A percentile compares a stretch with the other conserved stretches of the same genome.
These are phyloP conservation scores for Citrullus colocynthis DNA, from an alignment of 306 rosid genomes.

Conservation along the genomic window DNA sequence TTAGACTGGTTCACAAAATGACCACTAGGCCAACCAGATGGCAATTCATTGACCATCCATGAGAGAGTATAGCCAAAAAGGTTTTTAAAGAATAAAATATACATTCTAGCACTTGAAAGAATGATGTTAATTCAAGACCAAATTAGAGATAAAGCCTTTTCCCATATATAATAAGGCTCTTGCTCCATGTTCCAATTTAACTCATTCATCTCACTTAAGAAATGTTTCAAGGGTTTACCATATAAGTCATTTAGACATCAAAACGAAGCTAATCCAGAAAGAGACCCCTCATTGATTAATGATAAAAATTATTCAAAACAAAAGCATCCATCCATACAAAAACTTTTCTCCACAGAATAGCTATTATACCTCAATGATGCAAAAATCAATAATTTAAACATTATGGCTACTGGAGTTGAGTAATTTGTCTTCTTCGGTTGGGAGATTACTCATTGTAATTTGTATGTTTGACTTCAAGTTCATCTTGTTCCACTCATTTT, in stretches of 20 bases:
- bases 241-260: neutral
- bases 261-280: neutral
- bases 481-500: conserved; percentile 82
- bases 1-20: no score
- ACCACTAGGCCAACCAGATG: no score
- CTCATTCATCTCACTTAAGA: neutral
- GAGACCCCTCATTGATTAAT: neutral
- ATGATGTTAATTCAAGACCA: no score
- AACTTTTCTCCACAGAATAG: neutral
- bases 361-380: neutral
- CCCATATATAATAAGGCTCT: neutral
- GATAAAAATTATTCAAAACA: neutral
- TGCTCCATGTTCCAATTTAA: neutral
- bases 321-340: neutral
- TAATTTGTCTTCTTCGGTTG: conserved; percentile 59
- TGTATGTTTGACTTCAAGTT: conserved; percentile 54
- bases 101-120: no score
- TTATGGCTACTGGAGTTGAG: conserved; percentile 42
- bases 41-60: no score
- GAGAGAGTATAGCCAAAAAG: no score
- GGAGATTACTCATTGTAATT: conserved; percentile 35
- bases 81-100: no score
- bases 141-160: no score
- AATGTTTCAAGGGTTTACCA: neutral
- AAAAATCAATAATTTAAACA: conserved; percentile 34